Evolutionary conservation across 2,329 filamentous ascomycete species (phyloP), one percentile per base, ranked within the genome.

Genomic region (Microsporum audouinii): DNA sequence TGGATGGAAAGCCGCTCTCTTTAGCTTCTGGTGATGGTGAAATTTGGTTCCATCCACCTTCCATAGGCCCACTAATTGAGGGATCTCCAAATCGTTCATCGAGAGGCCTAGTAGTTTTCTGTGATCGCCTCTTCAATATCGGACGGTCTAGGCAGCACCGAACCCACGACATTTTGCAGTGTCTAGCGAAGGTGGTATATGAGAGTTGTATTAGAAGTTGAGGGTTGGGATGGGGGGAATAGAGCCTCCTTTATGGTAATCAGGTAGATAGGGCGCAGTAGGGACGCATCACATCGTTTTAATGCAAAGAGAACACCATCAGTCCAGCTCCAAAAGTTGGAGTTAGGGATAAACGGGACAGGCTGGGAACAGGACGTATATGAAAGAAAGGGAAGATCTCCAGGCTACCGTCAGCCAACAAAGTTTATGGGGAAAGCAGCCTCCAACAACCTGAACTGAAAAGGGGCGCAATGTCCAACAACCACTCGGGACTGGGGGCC

Each of bases 21-120:
- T 43, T 41, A 14, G 45, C 10, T 2, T 45, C 39, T 5, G 55
- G 10, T 34, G 43, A 43, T 33, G 57, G 34, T 38, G 65, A 61
- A 2, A 64, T 43, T 47, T 65, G 62, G 38, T 66, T 66, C 65
- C 65, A 66, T 29, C 63, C 63, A 43, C 65, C 65, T 38, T 63
- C 60, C 61, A 65, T 63, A n/a, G 65, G 65, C 8, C 63, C 62
- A 41, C 60, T 66, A 29, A 66, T 66, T 29, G 58, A 53, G 2
- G 53, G 41, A 49, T 66, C 65, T 17, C 65, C 65, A 36, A 61
- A 66, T 29, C 65, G 59, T 53, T 65, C 63, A 45, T 66, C 63
- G 12, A 66, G 55, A 10, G 57, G 43, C 34, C 43, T 38, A 0
- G 38, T 43, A n/a, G 62, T 51, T 58, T 65, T 65, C 51, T 60